A percentile compares a stretch with the other conserved stretches of the same genome.
These are phyloP conservation scores for Pythium diclinum DNA, from an alignment of 352 stramenopile genomes.

Conservation along the genomic window DNA sequence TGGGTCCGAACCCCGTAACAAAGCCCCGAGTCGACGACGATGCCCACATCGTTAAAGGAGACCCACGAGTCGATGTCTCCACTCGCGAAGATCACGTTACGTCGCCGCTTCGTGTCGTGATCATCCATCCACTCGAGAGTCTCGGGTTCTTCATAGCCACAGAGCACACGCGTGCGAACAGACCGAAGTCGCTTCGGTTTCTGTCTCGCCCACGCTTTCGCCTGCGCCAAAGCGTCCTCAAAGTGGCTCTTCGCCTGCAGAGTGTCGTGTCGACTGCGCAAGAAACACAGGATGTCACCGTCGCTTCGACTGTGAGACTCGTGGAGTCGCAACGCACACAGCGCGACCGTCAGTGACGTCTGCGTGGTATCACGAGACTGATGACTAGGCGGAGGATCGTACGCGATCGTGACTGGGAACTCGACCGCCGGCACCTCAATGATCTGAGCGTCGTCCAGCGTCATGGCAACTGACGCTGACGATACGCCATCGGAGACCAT, in stretches of 20 bases:
- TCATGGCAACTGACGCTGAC: neutral
- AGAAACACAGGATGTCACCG: conserved; percentile 1
- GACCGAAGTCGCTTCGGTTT: neutral
- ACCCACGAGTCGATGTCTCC: neutral
- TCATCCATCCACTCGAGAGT: neutral
- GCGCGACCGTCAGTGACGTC: neutral
- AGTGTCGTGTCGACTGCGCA: neutral
- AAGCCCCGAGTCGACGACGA: neutral
- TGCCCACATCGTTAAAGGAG: neutral
- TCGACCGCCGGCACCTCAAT: neutral
- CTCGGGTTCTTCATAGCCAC: neutral
- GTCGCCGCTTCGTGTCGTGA: neutral
- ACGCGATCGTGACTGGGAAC: neutral
- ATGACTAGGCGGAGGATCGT: neutral
- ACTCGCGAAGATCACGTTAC: conserved; percentile 2
- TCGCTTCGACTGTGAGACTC: conserved; percentile 1
- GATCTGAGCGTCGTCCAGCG: neutral
- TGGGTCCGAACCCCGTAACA: neutral
- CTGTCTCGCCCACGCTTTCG: neutral
- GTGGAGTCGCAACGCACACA: conserved; percentile 1
- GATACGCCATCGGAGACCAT: neutral
- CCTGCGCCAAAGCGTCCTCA: neutral
- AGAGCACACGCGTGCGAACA: neutral
- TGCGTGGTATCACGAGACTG: neutral
- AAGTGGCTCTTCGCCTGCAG: neutral